Percentiles rank a stretch among this genome's conserved stretches.
phyloP scores from a whole-genome alignment of 495 filamentous ascomycete genomes.

The Apodospora peruviana region DNA sequence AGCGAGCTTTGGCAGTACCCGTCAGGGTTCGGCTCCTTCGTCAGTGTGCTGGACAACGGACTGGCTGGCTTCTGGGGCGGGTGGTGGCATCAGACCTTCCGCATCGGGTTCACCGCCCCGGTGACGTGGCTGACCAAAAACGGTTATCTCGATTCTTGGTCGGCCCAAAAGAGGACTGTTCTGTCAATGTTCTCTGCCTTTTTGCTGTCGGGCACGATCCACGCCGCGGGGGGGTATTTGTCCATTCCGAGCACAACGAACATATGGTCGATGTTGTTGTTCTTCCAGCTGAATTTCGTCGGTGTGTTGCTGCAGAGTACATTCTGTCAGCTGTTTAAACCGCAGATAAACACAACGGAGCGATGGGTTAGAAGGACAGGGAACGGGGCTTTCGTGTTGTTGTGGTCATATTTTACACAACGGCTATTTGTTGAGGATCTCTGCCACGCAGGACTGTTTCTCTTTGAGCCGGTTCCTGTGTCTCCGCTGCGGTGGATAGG shows the following conservation, averaged over 20 bases:
- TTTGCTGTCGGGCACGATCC: slow-evolving; percentile 52
- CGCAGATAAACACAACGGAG: slow-evolving; percentile 25
- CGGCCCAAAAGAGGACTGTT: not conserved
- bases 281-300: slow-evolving; percentile 48
- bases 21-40: slow-evolving; percentile 52
- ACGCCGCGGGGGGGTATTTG: slow-evolving; percentile 53
- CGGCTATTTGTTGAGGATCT: slow-evolving; percentile 57
- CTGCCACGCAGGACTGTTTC: slow-evolving; percentile 53
- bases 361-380: slow-evolving; percentile 34
- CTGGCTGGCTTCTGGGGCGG: slow-evolving; percentile 72
- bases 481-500: slow-evolving; percentile 53
- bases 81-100: slow-evolving; percentile 90
- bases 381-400: slow-evolving; percentile 48
- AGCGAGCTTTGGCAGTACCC: slow-evolving; percentile 63
- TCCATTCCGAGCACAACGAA: slow-evolving; percentile 41
- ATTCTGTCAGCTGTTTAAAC: not conserved
- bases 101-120: slow-evolving; percentile 60
- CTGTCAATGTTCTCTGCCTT: slow-evolving; percentile 40
- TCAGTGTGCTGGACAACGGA: slow-evolving; percentile 55
- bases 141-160: not conserved
- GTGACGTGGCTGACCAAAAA: slow-evolving; percentile 38
- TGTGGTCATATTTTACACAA: slow-evolving; percentile 56
- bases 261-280: slow-evolving; percentile 39
- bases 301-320: slow-evolving; percentile 49
- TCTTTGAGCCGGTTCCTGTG: slow-evolving; percentile 65